Percentiles rank a stretch among this genome's conserved stretches.
Evolutionary conservation across 768 basidiomycete species (phyloP).

Genomic region (Tulasnella sp.): DNA sequence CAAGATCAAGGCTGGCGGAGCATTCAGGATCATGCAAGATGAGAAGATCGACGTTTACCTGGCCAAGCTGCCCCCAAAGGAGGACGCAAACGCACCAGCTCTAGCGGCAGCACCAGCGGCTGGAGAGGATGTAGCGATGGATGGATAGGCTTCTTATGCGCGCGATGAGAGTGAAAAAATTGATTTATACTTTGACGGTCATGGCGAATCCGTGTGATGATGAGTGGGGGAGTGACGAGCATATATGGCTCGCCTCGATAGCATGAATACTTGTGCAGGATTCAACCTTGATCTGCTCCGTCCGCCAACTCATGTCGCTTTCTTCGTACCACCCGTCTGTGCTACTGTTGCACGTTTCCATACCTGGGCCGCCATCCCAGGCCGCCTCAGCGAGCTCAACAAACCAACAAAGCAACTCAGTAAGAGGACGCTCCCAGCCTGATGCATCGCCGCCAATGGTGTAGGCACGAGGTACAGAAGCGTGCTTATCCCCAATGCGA

Average conservation of each 20-base stretch:
- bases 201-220: too few species aligned
- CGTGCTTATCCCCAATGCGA: constrained; percentile 63
- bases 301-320: background rate
- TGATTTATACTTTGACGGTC: too few species aligned
- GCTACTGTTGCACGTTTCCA: constrained; percentile 14
- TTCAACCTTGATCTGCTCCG: too few species aligned
- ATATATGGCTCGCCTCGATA: too few species aligned
- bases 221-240: too few species aligned
- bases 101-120: constrained; percentile 29
- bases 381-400: constrained; percentile 57
- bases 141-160: constrained; percentile 32
- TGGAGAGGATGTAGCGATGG: constrained; percentile 83
- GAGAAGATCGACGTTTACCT: constrained; percentile 64
- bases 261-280: too few species aligned
- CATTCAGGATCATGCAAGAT: constrained; percentile 83
- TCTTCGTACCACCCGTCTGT: background rate
- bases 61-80: constrained; percentile 66
- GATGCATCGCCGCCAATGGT: constrained; percentile 85
- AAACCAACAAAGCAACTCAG: constrained; percentile 75
- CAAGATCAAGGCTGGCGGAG: constrained; percentile 35
- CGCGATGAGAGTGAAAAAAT: too few species aligned
- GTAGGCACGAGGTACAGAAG: constrained; percentile 87
- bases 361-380: constrained; percentile 48
- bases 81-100: constrained; percentile 26
- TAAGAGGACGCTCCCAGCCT: constrained; percentile 85